Conservation (phyloP, 2,329 filamentous ascomycete species). For the Rutstroemia sp. region DNA sequence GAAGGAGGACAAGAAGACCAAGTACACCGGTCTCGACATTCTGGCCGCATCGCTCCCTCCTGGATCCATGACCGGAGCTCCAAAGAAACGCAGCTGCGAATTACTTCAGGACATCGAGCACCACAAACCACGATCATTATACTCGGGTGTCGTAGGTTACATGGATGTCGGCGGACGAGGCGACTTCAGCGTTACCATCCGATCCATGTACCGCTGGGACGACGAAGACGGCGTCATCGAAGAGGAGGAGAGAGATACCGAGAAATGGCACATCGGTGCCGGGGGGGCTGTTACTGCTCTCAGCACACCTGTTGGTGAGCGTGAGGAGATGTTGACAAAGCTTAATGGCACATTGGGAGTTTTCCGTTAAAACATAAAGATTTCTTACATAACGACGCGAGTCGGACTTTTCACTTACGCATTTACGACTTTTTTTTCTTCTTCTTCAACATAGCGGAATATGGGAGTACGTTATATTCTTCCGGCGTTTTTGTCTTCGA, state of each 20-base stretch:
- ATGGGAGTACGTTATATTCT: not conserved
- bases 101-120: conserved; percentile 64
- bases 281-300: conserved; percentile 85
- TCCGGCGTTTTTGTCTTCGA: not conserved
- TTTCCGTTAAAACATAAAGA: conserved; percentile 15
- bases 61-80: conserved; percentile 93
- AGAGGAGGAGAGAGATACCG: conserved; percentile 32
- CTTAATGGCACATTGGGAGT: conserved; percentile 27
- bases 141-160: conserved; percentile 86
- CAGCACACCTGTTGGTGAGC: conserved; percentile 73
- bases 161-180: conserved; percentile 78
- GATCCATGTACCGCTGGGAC: conserved; percentile 70
- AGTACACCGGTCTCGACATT: conserved; percentile 62
- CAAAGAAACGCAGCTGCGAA: conserved; percentile 88
- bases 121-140: conserved; percentile 58
- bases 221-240: conserved; percentile 39
- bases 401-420: not conserved
- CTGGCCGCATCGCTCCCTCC: conserved; percentile 74
- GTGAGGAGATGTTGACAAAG: conserved; percentile 85
- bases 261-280: conserved; percentile 78
- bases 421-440: not conserved
- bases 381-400: conserved; percentile 1
- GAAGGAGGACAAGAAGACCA: conserved; percentile 13
- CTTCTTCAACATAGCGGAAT: not conserved
- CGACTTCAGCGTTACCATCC: conserved; percentile 88